phyloP scores from a whole-genome alignment of 2,329 filamentous ascomycete species.

The Tolypocladium endophyticum region DNA sequence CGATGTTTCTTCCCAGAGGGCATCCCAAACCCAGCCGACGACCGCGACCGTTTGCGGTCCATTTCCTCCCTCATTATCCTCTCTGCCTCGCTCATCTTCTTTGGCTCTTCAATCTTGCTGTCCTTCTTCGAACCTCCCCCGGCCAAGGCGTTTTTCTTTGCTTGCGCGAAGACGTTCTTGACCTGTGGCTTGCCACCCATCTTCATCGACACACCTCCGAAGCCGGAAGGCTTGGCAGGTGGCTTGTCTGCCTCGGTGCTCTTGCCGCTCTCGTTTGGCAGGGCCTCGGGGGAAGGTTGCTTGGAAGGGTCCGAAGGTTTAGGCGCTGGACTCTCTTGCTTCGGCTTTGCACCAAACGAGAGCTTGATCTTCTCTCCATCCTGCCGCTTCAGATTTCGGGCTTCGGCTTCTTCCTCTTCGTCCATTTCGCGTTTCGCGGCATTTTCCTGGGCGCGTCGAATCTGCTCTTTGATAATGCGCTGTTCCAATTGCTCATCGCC shows the following conservation, averaged over 20 bases:
- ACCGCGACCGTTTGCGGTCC: conserved; percentile 55
- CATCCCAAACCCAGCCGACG: conserved; percentile 32
- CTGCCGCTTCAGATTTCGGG: conserved; percentile 43
- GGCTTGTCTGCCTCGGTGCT: conserved; percentile 7
- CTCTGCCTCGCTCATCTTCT: conserved; percentile 82
- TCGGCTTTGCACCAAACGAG: conserved; percentile 46
- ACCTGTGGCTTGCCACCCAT: conserved; percentile 52
- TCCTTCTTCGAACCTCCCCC: conserved; percentile 49
- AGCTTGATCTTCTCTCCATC: conserved; percentile 70
- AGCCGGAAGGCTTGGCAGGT: conserved; percentile 20
- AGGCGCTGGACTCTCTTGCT: conserved; percentile 5
- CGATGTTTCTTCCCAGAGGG: conserved; percentile 42
- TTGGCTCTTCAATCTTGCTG: conserved; percentile 48
- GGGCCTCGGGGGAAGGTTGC: conserved; percentile 10
- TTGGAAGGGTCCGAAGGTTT: conserved; percentile 3
- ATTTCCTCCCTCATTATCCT: conserved; percentile 82
- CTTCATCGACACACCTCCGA: conserved; percentile 49
- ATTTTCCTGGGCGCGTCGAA: conserved; percentile 57
- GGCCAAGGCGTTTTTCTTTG: conserved; percentile 58
- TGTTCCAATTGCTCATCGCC: conserved; percentile 87
- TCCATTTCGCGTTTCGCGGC: conserved; percentile 29
- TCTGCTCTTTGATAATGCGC: conserved; percentile 72
- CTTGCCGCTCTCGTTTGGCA: conserved; percentile 6
- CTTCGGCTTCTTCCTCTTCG: conserved; percentile 28
- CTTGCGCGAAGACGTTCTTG: conserved; percentile 65